phyloP scores from a whole-genome alignment of 177 flowering plant species.

The Tripterygium wilfordii region DNA sequence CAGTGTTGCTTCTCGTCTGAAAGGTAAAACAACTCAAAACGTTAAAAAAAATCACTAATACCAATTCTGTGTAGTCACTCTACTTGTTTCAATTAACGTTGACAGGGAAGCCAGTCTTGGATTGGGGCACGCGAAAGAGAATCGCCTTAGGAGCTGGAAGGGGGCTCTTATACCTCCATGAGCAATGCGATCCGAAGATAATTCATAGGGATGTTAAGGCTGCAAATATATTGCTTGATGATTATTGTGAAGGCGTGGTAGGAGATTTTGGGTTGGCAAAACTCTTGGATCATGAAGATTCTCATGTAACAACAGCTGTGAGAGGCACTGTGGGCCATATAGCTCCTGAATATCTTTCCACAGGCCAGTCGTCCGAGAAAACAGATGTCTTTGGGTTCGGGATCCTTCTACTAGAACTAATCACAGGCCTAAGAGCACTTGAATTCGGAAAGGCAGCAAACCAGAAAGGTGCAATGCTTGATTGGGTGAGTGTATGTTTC shows the following conservation, averaged over 20 bases:
- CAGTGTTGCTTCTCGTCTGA: slow-evolving; percentile 59
- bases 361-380: slow-evolving; percentile 61
- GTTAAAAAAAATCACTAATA: neutral
- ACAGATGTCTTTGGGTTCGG: slow-evolving; percentile 62
- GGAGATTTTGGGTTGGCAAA: slow-evolving; percentile 66
- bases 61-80: neutral
- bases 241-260: slow-evolving; percentile 51
- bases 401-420: slow-evolving; percentile 49
- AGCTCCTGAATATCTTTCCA: slow-evolving; percentile 57
- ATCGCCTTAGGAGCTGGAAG: slow-evolving; percentile 58
- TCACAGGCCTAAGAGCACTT: slow-evolving; percentile 55
- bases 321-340: slow-evolving; percentile 65
- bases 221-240: slow-evolving; percentile 56
- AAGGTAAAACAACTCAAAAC: slow-evolving; percentile 20
- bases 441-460: slow-evolving; percentile 56
- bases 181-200: slow-evolving; percentile 61
- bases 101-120: slow-evolving; percentile 53
- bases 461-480: slow-evolving; percentile 57
- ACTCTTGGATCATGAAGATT: slow-evolving; percentile 56
- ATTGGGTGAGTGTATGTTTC: slow-evolving; percentile 36
- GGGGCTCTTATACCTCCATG: slow-evolving; percentile 53
- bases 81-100: neutral
- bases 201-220: slow-evolving; percentile 61
- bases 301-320: slow-evolving; percentile 61
- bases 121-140: slow-evolving; percentile 53